Conservation (phyloP, 306 rosid species). For the Lathyrus sativus region DNA sequence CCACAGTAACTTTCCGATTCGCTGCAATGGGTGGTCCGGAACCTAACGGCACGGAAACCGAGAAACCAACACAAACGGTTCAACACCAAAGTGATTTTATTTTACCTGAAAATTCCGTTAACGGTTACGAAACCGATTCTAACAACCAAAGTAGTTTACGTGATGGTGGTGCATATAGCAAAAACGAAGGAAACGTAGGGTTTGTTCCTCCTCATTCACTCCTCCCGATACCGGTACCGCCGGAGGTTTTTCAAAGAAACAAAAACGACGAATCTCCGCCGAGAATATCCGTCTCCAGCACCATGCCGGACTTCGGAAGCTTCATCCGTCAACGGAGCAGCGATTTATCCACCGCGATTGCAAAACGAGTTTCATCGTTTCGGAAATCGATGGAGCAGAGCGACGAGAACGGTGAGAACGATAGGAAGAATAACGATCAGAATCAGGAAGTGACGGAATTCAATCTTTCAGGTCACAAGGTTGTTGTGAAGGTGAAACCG, state of each 20-base stretch:
- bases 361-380: conserved; percentile 58
- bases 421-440: not conserved
- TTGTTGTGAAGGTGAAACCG: conserved; percentile 53
- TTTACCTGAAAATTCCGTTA: conserved; percentile 36
- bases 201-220: conserved; percentile 55
- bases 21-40: conserved; percentile 47
- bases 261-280: conserved; percentile 17
- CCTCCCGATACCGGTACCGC: conserved; percentile 81
- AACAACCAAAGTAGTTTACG: not conserved
- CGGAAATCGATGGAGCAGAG: conserved; percentile 30
- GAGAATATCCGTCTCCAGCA: conserved; percentile 19
- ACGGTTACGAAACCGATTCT: conserved; percentile 6
- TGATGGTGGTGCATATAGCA: not conserved
- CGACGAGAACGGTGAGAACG: conserved; percentile 1
- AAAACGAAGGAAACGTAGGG: not conserved
- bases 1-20: not conserved
- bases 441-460: conserved; percentile 55
- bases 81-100: not conserved
- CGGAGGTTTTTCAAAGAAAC: conserved; percentile 24
- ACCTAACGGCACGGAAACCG: conserved; percentile 18
- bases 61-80: conserved; percentile 2
- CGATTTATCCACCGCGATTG: conserved; percentile 58
- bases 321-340: conserved; percentile 65
- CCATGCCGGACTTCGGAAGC: conserved; percentile 67
- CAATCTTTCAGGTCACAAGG: conserved; percentile 66